Percentiles rank a stretch among this genome's conserved stretches.
Conservation (phyloP, 2,329 filamentous ascomycete species). For the Claviceps quebecensis region DNA sequence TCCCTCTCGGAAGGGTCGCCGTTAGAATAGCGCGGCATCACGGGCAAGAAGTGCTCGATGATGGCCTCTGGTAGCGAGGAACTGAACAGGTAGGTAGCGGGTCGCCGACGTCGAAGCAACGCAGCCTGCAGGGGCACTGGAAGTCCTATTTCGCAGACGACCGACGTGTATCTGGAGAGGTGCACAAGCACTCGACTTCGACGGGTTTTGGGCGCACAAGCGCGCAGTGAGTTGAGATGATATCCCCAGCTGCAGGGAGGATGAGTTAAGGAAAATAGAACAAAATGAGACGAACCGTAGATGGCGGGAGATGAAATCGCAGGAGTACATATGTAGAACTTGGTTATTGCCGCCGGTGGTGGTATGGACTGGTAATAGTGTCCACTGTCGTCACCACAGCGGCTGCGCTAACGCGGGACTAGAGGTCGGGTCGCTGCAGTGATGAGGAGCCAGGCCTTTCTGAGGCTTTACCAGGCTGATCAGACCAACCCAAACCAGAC, state of each 20-base stretch:
- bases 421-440: conserved; percentile 3
- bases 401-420: neutral
- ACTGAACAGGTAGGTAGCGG: neutral
- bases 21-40: conserved; percentile 19
- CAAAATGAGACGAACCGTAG: neutral
- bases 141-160: neutral
- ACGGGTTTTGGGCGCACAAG: neutral
- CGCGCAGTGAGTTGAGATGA: neutral
- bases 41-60: neutral
- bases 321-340: neutral
- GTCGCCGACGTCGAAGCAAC: neutral
- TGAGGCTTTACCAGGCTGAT: neutral
- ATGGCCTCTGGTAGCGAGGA: neutral
- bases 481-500: neutral
- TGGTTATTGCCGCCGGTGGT: neutral
- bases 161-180: neutral
- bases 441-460: neutral
- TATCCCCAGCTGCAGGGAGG: neutral
- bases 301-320: neutral
- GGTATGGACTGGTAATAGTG: neutral
- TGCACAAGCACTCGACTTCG: neutral
- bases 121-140: neutral
- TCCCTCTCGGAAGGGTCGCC: conserved; percentile 22
- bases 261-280: neutral
- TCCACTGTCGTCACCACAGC: neutral